These are phyloP conservation scores for Fusarium dlaminii DNA, from an alignment of 2,329 filamentous ascomycete species.

Conservation along the genomic window DNA sequence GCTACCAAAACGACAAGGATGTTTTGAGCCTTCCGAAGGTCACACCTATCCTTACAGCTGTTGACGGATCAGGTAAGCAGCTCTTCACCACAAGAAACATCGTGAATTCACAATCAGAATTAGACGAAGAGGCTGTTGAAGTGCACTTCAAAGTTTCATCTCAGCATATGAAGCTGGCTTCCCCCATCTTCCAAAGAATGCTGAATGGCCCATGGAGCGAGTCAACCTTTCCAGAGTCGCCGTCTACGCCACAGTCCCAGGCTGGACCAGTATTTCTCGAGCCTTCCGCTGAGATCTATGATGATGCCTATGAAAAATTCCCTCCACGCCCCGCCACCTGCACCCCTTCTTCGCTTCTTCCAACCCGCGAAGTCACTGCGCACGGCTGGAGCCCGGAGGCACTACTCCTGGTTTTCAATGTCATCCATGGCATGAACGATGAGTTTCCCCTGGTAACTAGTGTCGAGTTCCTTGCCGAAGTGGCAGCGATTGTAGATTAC, in stretches of 20 bases:
- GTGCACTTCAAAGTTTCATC: neutral
- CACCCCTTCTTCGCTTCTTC: neutral
- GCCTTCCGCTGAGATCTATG: neutral
- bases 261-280: neutral
- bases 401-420: neutral
- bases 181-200: neutral
- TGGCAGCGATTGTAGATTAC: constrained; percentile 6
- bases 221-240: neutral
- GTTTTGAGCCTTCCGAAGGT: neutral
- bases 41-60: neutral
- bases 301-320: neutral
- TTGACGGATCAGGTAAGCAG: neutral
- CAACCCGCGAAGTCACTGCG: neutral
- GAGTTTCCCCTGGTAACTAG: neutral
- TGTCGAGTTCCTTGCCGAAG: neutral
- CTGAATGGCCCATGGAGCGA: neutral
- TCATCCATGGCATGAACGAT: constrained; percentile 1
- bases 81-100: neutral
- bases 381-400: neutral
- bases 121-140: neutral
- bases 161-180: neutral
- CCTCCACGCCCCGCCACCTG: neutral
- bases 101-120: neutral
- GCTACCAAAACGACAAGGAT: neutral
- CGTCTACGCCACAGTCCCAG: neutral